A percentile compares a stretch with the other conserved stretches of the same genome.
phyloP scores from a whole-genome alignment of 805 yeast species.

The Debaryomyces prosopidis region DNA sequence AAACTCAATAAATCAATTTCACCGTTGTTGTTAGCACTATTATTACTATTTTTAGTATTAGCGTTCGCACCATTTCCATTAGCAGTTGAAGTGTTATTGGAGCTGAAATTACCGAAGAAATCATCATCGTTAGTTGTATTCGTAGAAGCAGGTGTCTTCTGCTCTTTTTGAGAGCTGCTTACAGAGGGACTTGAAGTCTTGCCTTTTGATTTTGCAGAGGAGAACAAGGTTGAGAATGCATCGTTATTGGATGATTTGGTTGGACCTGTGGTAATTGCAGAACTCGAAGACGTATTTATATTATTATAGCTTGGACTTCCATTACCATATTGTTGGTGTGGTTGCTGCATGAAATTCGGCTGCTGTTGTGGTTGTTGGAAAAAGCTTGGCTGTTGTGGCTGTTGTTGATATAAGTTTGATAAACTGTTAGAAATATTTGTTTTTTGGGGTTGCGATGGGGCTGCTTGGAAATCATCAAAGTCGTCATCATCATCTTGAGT shows the following conservation, averaged over 20 bases:
- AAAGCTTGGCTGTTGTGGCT: constrained; percentile 13
- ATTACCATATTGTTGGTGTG: background rate
- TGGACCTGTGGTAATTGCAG: constrained; percentile 42
- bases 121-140: constrained; percentile 18
- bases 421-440: constrained; percentile 12
- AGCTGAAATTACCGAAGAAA: constrained; percentile 32
- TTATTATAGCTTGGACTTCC: constrained; percentile 13
- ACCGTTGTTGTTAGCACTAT: constrained; percentile 21
- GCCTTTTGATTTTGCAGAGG: constrained; percentile 57
- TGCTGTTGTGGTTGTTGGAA: constrained; percentile 3
- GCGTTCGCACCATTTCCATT: constrained; percentile 8
- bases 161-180: background rate
- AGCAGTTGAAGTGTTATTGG: constrained; percentile 17
- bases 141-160: background rate
- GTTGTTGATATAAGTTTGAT: constrained; percentile 21
- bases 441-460: constrained; percentile 37
- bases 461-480: constrained; percentile 81
- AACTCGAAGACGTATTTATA: constrained; percentile 20
- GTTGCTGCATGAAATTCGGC: constrained; percentile 6
- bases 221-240: constrained; percentile 71
- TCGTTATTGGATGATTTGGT: constrained; percentile 49
- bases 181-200: constrained; percentile 16
- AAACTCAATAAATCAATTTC: constrained; percentile 53
- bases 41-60: constrained; percentile 11
- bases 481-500: constrained; percentile 54